phyloP scores from a whole-genome alignment of 75 land plant species.

The Gnetum montanum region DNA sequence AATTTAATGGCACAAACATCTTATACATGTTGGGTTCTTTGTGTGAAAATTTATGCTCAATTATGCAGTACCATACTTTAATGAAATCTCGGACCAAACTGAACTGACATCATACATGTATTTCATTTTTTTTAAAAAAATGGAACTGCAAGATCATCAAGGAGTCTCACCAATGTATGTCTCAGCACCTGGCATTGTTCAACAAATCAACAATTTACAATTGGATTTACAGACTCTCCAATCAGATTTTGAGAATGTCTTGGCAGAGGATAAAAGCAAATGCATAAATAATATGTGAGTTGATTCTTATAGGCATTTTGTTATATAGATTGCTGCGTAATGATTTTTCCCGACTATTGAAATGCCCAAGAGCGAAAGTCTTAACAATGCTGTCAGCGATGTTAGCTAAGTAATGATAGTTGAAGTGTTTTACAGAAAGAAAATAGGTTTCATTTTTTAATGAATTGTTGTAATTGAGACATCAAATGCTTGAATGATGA shows the following conservation, averaged over 20 bases:
- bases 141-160: slow-evolving; percentile 78
- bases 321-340: neutral
- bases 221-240: slow-evolving; percentile 67
- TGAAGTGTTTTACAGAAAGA: no score
- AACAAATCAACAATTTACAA: slow-evolving; percentile 71
- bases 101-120: neutral
- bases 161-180: slow-evolving; percentile 77
- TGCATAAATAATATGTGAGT: slow-evolving; percentile 93
- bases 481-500: no score
- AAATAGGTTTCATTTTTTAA: no score
- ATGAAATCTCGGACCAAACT: neutral
- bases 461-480: no score
- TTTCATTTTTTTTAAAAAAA: neutral
- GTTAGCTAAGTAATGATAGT: no score
- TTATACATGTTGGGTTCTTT: neutral
- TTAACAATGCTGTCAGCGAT: no score
- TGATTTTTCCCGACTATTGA: no score
- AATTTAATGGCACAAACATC: neutral
- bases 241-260: slow-evolving; percentile 62
- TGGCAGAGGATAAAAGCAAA: slow-evolving; percentile 80
- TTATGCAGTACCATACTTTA: neutral
- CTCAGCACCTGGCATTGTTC: slow-evolving; percentile 90
- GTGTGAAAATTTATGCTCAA: neutral
- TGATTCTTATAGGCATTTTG: neutral
- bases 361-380: no score